phyloP scores from a whole-genome alignment of 1,284 basidiomycete genomes.

The Naganishia cerealis region DNA sequence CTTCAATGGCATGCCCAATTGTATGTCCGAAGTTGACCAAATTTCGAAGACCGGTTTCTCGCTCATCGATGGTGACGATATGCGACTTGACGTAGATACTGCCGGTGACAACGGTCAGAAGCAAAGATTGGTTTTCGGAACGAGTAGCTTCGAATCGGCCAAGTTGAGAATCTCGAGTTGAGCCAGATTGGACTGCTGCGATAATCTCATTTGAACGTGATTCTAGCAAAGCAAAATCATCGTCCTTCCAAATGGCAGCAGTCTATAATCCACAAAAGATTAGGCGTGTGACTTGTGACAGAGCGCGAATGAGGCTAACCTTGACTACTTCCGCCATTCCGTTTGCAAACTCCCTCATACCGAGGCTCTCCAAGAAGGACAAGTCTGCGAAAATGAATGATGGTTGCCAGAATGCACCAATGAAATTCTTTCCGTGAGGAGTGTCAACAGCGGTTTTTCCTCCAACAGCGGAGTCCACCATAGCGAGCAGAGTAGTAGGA shows the following conservation, averaged over 20 bases:
- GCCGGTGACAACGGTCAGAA: constrained; percentile 76
- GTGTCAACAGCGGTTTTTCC: constrained; percentile 99
- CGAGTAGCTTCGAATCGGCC: constrained; percentile 70
- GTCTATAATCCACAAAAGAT: constrained; percentile 61
- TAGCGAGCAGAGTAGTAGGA: constrained; percentile 91
- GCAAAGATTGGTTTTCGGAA: constrained; percentile 65
- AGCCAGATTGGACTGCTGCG: constrained; percentile 71
- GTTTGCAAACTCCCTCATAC: constrained; percentile 89
- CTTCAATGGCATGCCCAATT: constrained; percentile 94
- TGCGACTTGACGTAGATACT: constrained; percentile 89
- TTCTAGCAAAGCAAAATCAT: constrained; percentile 81
- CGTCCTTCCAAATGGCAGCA: constrained; percentile 90
- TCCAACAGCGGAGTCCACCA: constrained; percentile 97
- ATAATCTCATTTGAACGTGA: constrained; percentile 78
- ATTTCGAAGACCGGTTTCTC: constrained; percentile 90
- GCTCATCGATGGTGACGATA: constrained; percentile 92
- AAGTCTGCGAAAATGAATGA: constrained; percentile 97
- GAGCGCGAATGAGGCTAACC: constrained; percentile 57
- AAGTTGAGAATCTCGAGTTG: constrained; percentile 57
- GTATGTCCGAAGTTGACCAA: constrained; percentile 97
- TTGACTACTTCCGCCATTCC: constrained; percentile 99
- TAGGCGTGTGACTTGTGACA: constrained; percentile 3
- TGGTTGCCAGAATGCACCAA: constrained; percentile 98
- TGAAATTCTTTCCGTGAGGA: constrained; percentile 92
- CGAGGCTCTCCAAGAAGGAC: constrained; percentile 90